Evolutionary conservation across 768 basidiomycete genomes (phyloP).

Genomic region (Auriscalpium microsporum): DNA sequence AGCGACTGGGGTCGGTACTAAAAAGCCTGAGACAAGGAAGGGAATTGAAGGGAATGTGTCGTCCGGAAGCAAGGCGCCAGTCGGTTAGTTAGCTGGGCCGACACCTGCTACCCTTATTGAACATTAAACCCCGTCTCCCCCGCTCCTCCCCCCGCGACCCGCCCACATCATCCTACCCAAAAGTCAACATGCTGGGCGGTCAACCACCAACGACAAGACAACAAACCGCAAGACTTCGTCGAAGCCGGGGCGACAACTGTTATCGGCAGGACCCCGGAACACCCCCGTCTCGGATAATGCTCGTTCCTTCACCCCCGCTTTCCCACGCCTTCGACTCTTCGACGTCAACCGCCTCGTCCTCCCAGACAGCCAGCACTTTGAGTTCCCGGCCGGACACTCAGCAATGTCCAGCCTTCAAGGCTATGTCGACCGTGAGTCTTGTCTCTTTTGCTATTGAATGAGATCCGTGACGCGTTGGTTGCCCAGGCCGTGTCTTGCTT

Average conservation of each 20-base stretch:
- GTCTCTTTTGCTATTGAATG: not conserved
- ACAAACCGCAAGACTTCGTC: too few species aligned
- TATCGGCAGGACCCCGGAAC: too few species aligned
- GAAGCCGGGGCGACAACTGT: too few species aligned
- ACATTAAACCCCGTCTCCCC: too few species aligned
- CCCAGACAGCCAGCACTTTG: not conserved
- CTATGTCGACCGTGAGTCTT: slow-evolving; percentile 74
- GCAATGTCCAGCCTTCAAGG: slow-evolving; percentile 83
- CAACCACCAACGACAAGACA: too few species aligned
- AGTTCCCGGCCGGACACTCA: not conserved
- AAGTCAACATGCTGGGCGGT: too few species aligned
- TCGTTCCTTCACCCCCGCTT: not conserved
- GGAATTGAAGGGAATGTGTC: not conserved
- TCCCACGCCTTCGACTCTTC: not conserved
- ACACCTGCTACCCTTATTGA: too few species aligned
- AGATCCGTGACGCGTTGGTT: too few species aligned
- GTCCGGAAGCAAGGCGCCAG: not conserved
- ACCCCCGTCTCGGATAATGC: not conserved
- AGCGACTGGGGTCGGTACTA: slow-evolving; percentile 6
- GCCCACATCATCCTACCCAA: too few species aligned
- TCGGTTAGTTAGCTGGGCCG: not conserved
- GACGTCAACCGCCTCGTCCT: not conserved
- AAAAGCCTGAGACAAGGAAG: not conserved
- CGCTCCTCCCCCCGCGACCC: too few species aligned
- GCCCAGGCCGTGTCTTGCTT: slow-evolving; percentile 77